phyloP scores from a whole-genome alignment of 2,329 filamentous ascomycete species.

The Venturia asperata region DNA sequence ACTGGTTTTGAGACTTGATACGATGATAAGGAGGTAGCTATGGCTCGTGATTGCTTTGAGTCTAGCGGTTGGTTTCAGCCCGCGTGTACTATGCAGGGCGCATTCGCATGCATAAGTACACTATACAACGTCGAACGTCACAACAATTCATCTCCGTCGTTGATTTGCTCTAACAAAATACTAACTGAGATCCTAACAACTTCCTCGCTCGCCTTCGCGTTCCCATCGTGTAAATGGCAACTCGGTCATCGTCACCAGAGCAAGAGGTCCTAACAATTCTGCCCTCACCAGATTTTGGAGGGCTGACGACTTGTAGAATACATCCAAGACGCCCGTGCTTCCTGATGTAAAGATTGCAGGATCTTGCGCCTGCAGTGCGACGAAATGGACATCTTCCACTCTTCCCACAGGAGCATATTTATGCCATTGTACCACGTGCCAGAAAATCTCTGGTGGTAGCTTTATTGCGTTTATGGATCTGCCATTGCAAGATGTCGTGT shows the following conservation, averaged over 20 bases:
- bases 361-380: constrained; percentile 3
- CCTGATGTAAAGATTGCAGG: not conserved
- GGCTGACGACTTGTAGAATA: not conserved
- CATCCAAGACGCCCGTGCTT: not conserved
- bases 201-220: not conserved
- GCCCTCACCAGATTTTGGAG: not conserved
- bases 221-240: not conserved
- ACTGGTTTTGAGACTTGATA: too few species aligned
- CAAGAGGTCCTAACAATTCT: not conserved
- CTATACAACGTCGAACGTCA: not conserved
- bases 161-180: not conserved
- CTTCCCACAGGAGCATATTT: not conserved
- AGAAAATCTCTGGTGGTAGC: constrained; percentile 1
- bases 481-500: not conserved
- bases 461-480: constrained; percentile 11
- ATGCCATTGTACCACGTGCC: constrained; percentile 6
- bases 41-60: too few species aligned
- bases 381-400: not conserved
- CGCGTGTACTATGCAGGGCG: not conserved
- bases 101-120: not conserved
- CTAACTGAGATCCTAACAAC: too few species aligned
- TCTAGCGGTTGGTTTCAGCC: not conserved
- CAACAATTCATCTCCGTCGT: not conserved
- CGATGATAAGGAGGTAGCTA: too few species aligned
- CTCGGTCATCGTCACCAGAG: not conserved